phyloP scores from a whole-genome alignment of 805 yeast species.

The Lachancea waltii region DNA sequence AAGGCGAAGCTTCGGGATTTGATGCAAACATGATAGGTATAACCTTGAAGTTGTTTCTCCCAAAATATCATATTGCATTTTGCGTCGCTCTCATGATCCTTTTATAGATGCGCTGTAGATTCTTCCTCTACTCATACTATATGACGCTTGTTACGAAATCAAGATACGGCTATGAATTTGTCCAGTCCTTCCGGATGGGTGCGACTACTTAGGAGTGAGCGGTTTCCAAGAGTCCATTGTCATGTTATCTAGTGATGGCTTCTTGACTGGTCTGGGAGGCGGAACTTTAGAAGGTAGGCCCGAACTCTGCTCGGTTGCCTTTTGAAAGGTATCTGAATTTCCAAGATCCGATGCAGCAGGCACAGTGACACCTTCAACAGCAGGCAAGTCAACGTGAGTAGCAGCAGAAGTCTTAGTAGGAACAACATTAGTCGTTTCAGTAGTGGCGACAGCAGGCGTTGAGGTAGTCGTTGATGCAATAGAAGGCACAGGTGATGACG shows the following conservation, averaged over 20 bases:
- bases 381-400: no score
- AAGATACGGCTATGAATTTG: no score
- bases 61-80: no score
- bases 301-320: background rate
- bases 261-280: slow-evolving; percentile 27
- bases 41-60: no score
- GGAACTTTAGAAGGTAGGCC: slow-evolving; percentile 13
- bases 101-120: no score
- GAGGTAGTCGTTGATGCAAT: no score
- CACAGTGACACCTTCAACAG: no score
- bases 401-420: background rate
- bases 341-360: no score
- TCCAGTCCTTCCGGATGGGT: no score
- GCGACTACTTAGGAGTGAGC: slow-evolving; percentile 39
- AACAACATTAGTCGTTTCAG: background rate
- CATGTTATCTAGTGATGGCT: slow-evolving; percentile 20
- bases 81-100: no score
- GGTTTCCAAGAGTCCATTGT: slow-evolving; percentile 48
- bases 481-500: slow-evolving; percentile 13
- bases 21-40: background rate
- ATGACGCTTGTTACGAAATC: background rate
- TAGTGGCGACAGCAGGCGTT: background rate
- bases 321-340: no score
- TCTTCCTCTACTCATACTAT: no score
- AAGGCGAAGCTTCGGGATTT: slow-evolving; percentile 31